Conservation (phyloP, 2,329 filamentous ascomycete species). For the Cordyceps cicadae region DNA sequence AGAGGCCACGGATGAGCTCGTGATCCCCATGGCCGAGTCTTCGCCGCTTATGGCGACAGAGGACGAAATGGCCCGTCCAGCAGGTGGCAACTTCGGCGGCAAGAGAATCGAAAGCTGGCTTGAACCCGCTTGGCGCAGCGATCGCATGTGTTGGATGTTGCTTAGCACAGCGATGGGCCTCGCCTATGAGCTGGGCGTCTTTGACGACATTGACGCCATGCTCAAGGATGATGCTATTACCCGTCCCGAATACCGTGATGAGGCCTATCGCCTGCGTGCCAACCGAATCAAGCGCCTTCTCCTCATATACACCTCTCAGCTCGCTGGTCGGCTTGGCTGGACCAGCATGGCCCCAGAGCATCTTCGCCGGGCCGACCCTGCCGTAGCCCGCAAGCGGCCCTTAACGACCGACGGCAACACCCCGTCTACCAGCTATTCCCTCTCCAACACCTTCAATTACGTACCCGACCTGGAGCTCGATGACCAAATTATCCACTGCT, state of each 20-base stretch:
- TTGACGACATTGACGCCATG: constrained; percentile 76
- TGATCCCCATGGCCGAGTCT: constrained; percentile 52
- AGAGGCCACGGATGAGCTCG: constrained; percentile 62
- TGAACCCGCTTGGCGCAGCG: constrained; percentile 88
- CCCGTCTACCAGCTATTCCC: constrained; percentile 50
- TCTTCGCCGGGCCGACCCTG: constrained; percentile 49
- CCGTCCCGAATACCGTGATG: constrained; percentile 62
- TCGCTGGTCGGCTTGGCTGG: constrained; percentile 85
- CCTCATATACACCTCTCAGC: constrained; percentile 84
- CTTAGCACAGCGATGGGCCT: constrained; percentile 84
- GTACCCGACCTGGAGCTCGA: constrained; percentile 59
- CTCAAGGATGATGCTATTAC: constrained; percentile 51
- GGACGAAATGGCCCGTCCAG: constrained; percentile 24
- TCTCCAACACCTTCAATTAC: constrained; percentile 55
- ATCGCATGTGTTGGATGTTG: constrained; percentile 97
- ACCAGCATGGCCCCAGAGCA: constrained; percentile 84
- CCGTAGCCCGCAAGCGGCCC: constrained; percentile 42
- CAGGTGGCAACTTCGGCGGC: constrained; percentile 59
- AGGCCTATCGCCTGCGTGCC: constrained; percentile 67
- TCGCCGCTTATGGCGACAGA: constrained; percentile 32
- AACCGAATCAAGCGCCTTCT: constrained; percentile 78
- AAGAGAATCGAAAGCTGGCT: constrained; percentile 91
- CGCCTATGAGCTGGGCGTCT: constrained; percentile 89
- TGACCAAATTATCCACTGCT: constrained; percentile 72
- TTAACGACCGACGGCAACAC: constrained; percentile 49